phyloP scores from a whole-genome alignment of 176 grass and related monocot genomes.

The Eleusine indica region DNA sequence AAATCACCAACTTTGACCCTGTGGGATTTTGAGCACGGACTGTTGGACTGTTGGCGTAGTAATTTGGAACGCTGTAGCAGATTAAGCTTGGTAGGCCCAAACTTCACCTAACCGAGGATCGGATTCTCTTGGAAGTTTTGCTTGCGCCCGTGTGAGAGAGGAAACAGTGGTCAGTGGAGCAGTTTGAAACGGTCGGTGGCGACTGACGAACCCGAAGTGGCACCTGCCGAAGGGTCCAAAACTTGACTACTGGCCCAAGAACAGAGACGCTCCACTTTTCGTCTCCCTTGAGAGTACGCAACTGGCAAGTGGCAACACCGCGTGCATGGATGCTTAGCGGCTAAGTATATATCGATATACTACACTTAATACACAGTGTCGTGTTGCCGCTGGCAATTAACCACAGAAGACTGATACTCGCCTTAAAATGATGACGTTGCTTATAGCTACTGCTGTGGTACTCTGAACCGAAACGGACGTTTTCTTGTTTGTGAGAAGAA shows the following conservation, averaged over 20 bases:
- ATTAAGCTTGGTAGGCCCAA: neutral
- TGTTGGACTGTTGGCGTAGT: too few relatives aligned
- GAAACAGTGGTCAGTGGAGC: slow-evolving; percentile 22
- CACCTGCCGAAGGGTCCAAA: neutral
- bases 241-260: neutral
- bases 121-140: slow-evolving; percentile 8
- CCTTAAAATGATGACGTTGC: neutral
- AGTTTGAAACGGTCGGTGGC: slow-evolving; percentile 18
- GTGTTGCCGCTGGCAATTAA: too few relatives aligned
- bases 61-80: too few relatives aligned
- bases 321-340: neutral
- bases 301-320: neutral
- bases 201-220: neutral
- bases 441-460: neutral
- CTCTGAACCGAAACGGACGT: neutral
- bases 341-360: neutral
- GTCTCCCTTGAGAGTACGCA: neutral
- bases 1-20: neutral
- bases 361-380: too few relatives aligned
- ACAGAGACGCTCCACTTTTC: neutral
- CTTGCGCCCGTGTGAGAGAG: neutral
- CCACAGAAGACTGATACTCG: too few relatives aligned
- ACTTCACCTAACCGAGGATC: neutral
- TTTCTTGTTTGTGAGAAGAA: neutral
- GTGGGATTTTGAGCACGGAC: neutral